Percentiles rank a stretch among this genome's conserved stretches.
Evolutionary conservation across 805 yeast species (phyloP).

Genomic region (Barnettozyma populi): DNA sequence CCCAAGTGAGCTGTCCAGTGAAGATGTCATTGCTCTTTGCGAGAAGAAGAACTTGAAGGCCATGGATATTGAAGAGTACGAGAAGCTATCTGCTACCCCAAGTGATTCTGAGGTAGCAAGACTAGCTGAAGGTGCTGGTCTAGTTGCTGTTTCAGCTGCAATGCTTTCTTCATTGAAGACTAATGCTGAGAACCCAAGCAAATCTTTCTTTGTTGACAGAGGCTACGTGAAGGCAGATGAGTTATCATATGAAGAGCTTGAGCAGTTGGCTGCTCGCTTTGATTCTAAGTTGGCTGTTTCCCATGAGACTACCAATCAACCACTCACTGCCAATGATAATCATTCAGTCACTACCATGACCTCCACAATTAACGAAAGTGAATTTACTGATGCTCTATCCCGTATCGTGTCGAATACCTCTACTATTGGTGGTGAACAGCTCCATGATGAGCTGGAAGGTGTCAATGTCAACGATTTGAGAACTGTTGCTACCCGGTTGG

Average conservation of each 20-base stretch:
- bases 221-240: slow-evolving; percentile 14
- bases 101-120: not conserved
- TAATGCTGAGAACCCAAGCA: slow-evolving; percentile 20
- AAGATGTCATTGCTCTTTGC: too few relatives aligned
- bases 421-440: slow-evolving; percentile 15
- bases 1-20: slow-evolving; percentile 1
- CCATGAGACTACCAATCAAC: not conserved
- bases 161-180: slow-evolving; percentile 17
- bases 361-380: slow-evolving; percentile 24
- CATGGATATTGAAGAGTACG: slow-evolving; percentile 22
- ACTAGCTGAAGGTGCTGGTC: slow-evolving; percentile 3
- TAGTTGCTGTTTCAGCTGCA: slow-evolving; percentile 16
- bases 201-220: not conserved
- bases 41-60: slow-evolving; percentile 2
- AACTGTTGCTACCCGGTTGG: slow-evolving; percentile 16
- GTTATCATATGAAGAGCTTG: slow-evolving; percentile 27
- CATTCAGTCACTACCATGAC: slow-evolving; percentile 22
- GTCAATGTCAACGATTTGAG: slow-evolving; percentile 16
- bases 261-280: slow-evolving; percentile 29
- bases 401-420: slow-evolving; percentile 23
- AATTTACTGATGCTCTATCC: slow-evolving; percentile 27
- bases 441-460: slow-evolving; percentile 1
- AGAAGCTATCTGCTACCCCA: not conserved
- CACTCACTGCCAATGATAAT: slow-evolving; percentile 14
- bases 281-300: slow-evolving; percentile 32